Base-by-base conservation (phyloP, 768 basidiomycete species). In the Mycena indigotica region DNA sequence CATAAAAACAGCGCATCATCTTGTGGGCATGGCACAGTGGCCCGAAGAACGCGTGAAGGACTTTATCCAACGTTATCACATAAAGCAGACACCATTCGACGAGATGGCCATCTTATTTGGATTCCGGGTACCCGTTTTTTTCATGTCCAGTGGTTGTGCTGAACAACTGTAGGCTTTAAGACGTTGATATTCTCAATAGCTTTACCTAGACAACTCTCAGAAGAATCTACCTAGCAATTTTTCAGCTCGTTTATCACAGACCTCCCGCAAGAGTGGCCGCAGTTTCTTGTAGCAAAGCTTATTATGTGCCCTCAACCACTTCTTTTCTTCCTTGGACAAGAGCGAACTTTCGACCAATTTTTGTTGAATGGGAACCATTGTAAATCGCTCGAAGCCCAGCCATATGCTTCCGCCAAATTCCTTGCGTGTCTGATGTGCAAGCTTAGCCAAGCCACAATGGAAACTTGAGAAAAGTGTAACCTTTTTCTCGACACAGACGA, bases 321-420 rank as follows among this genome's bases (percentile, higher is more conserved):
- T 69, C 35, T 73, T 79, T 70, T 90, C 86, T 30, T 83, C 80
- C 56, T 80, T 82, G 13, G 80, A 76, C 56, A 90, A 76, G 71
- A 89, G 75, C 24, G 68, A 71, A 52, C 76, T 81, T 57, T 85
- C 81, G 48, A 89, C 80, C 73, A 91, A 80, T 63, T 77, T 79
- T 3, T 81, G 81, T 70, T 86, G 82, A 65, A 90, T 89, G 0
- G 88, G 88, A 23, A 90, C 87, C 73, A 85, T 81, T 2, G 88
- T 88, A 58, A 88, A 71, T 1, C 87, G 80, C 67, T 87, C 84
- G 68, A 88, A 89, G 4, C 81, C 83, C 44, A 86, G 76, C 86
- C 85, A 89, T 8, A 74, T 72, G 54, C 77, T 70, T 45, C 80
- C 80, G 38, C 75, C 80, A 61, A 79, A 82, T 52, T 76, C 73